These are phyloP conservation scores for Podospora conica DNA, from an alignment of 495 filamentous ascomycete genomes.

Conservation along the genomic window DNA sequence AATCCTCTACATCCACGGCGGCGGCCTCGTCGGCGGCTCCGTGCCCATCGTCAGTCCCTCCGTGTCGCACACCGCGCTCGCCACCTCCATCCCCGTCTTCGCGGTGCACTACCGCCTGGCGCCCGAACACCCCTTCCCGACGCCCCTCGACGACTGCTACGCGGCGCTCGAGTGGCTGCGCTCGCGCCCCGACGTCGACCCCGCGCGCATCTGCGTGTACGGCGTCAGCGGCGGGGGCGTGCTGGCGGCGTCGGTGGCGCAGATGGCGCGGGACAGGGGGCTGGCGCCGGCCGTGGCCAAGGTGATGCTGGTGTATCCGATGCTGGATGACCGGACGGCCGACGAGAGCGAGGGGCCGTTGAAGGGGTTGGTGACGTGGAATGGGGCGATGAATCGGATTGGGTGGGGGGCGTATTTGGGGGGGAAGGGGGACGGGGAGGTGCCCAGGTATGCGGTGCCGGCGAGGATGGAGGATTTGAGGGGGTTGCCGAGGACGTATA, in stretches of 20 bases:
- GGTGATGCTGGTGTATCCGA: slow-evolving; percentile 33
- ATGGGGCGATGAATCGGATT: slow-evolving; percentile 24
- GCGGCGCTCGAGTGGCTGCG: slow-evolving; percentile 30
- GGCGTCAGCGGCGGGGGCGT: slow-evolving; percentile 40
- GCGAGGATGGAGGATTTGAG: slow-evolving; percentile 27
- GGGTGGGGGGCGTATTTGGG: slow-evolving; percentile 32
- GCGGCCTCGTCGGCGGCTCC: slow-evolving; percentile 11
- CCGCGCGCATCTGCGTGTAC: slow-evolving; percentile 28
- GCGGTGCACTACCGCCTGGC: slow-evolving; percentile 38
- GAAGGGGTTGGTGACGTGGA: slow-evolving; percentile 31
- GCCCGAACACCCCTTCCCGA: slow-evolving; percentile 34
- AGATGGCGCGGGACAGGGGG: slow-evolving; percentile 30
- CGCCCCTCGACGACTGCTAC: slow-evolving; percentile 32
- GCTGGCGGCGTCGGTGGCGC: slow-evolving; percentile 28
- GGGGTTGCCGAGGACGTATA: slow-evolving; percentile 31
- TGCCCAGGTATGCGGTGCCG: slow-evolving; percentile 36
- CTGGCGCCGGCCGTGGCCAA: slow-evolving; percentile 24
- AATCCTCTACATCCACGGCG: slow-evolving; percentile 35
- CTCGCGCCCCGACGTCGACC: slow-evolving; percentile 31
- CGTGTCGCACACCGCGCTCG: neutral
- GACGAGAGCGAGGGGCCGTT: slow-evolving; percentile 21
- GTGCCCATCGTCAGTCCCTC: neutral
- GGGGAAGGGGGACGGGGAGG: slow-evolving; percentile 9
- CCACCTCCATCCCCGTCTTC: slow-evolving; percentile 19
- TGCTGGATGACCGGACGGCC: slow-evolving; percentile 38